Evolutionary conservation across 2,329 filamentous ascomycete genomes (phyloP), one percentile per base, ranked within the genome.

Genomic region (Ceratocystis colombiana): DNA sequence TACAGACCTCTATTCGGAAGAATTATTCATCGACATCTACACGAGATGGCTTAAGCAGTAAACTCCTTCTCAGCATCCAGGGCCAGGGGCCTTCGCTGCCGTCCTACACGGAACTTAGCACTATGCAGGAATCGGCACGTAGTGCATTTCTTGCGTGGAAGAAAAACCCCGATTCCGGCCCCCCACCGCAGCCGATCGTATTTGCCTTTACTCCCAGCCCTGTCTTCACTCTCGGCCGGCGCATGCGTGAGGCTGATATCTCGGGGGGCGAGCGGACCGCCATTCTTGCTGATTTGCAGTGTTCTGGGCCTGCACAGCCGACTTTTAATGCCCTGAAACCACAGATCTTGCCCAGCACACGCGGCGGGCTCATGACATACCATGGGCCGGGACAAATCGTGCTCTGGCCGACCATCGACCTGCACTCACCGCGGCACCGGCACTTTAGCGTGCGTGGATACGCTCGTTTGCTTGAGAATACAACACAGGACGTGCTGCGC

Each of bases 301-400:
- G 20, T 68, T 61, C 68, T 68, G n/a, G 50, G 41, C 53, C 53
- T 33, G 22, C 5, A 5, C 10, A 1, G 12, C 22, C 61, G 68
- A 7, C 71, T 79, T 44, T 71, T 76, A 59, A 69, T 72, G 41
- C 8, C 1, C 33, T 30, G 70, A 69, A 73, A 30, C 88, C 87
- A 2, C 78, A 82, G n/a, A 84, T 94, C 71, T 76, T 84, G 55
- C 81, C 86, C 71, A 88, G 89, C 15, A 82, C 85, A n/a, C 86
- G 94, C 65, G 94, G 94, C 68, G 94, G 94, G 0, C 85, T 96
- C 70, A 92, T 90, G 0, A 97, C 94, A 2, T 97, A 96, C 77
- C 94, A 99, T 74, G 94, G 93, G 0, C 94, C 93, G 0, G 93
- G 93, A 0, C 94, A 99, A 74, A 77, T 96, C 62, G 89, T 96